These are phyloP conservation scores for Phycomyces nitens DNA, from an alignment of 192 early-diverging fungal genomes.

Conservation along the genomic window DNA sequence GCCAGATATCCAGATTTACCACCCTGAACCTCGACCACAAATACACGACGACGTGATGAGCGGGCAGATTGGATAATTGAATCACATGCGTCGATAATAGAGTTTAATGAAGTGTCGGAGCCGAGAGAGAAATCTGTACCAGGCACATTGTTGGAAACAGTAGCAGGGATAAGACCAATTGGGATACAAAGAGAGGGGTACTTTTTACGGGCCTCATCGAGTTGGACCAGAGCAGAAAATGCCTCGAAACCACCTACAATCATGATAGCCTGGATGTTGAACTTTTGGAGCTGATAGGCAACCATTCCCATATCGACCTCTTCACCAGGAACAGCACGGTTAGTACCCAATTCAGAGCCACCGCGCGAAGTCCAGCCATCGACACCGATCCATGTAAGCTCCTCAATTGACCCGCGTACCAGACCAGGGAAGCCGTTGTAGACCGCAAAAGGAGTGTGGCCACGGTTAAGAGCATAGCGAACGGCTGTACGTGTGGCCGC, in stretches of 20 bases:
- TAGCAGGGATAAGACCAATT: conserved; percentile 89
- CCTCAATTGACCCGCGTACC: conserved; percentile 73
- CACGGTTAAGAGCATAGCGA: conserved; percentile 80
- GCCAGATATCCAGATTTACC: conserved; percentile 93
- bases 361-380: conserved; percentile 90
- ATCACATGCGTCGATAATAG: conserved; percentile 87
- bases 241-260: conserved; percentile 98
- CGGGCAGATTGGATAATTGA: conserved; percentile 90
- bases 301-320: conserved; percentile 75
- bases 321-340: conserved; percentile 83
- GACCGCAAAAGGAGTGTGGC: conserved; percentile 84
- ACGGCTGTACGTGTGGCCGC: conserved; percentile 87
- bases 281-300: conserved; percentile 89
- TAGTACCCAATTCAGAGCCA: conserved; percentile 92
- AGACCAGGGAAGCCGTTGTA: conserved; percentile 92
- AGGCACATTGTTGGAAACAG: conserved; percentile 96
- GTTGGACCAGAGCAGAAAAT: conserved; percentile 70
- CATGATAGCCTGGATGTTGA: conserved; percentile 85
- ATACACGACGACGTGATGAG: conserved; percentile 85
- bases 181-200: conserved; percentile 96
- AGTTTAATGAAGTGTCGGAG: conserved; percentile 92
- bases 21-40: conserved; percentile 96
- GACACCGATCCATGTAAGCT: conserved; percentile 79
- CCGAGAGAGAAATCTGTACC: conserved; percentile 95
- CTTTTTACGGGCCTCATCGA: conserved; percentile 65